Evolutionary conservation across 78 protist species (phyloP), one percentile per base, ranked within the genome.

Genomic region (Tieghemostelium lacteum): DNA sequence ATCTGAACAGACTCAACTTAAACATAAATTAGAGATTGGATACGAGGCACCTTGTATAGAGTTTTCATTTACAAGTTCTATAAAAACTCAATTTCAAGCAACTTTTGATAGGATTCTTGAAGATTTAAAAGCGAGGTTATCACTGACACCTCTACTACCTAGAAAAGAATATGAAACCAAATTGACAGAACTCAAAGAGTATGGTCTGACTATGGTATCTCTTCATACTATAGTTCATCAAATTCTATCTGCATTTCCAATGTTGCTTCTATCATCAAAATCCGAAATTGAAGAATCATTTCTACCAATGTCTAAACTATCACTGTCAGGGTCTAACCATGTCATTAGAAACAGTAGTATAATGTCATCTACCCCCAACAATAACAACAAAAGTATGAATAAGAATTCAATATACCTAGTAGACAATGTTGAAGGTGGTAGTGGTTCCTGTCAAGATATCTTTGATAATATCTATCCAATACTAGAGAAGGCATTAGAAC

Each of bases 181-280:
- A 3, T 66, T 66, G 12, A 17, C 7, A 19, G 76, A 80, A 28
- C 36, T 80, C 2, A 20, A 61, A 39, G 70, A 64, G 20, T 31
- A 55, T 72, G 88, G 88, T 34, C 76, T 34, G 22, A 8, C 26
- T 0, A 80, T 28, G 61, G 69, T 67, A 12, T 36, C 69, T 20
- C 52, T 80, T 7, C 88, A 80, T 67, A 80, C 88, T 26, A 80
- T 80, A 8, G 61, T 80, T 20, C 88, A 80, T 55, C 76, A 80
- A 57, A 80, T 80, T 12, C 69, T 80, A 3, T 70, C 76, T 3
- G 28, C 88, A 0, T 4, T 67, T 16, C 69, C 88, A 67, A 17
- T 39, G 1, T 55, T 80, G 29, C 34, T 80, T 14, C 4, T 80
- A 1, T 40, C 69, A 6, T 60, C 88, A 40, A 64, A 64, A 57